Evolutionary conservation across 805 yeast species (phyloP), one percentile per base, ranked within the genome.

Genomic region (Brettanomyces anomalus): DNA sequence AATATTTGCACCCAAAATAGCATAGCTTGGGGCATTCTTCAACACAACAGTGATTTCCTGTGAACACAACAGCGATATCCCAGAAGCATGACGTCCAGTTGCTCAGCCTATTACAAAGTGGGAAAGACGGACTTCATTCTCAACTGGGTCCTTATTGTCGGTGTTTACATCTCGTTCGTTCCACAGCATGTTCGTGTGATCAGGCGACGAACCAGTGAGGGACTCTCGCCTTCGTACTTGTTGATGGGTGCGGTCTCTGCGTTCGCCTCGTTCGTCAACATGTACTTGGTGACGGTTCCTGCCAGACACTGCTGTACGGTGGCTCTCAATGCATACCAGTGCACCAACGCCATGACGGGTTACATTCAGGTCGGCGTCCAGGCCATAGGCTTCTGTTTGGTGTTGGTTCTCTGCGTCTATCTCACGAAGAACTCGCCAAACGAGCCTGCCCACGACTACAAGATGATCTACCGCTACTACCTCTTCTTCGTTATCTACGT

Each of bases 161-260:
- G 88, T 3, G 84, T 86, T 7, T 74, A 79, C 30, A 51, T 71
- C 10, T 81, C 90, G 36, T 86, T 86, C 56, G 42, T 80, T 3
- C 95, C 95, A 0, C 96, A 86, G 62, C 85, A 81, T 57, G 43
- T 67, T 36, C 71, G 79, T 36, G 77, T 86, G 42, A 59, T 74
- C 41, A 51, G 56, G 16, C 70, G 87, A 40, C 61, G 72, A 40
- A 71, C 87, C 5, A 77, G 89, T 11, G 88, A 85, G 55, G 96
- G 96, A 4, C 64, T 86, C 18, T 81, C 89, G 4, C 85, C 89
- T 11, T 68, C 72, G 50, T 86, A 79, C 55, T 65, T 86, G 28
- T 61, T 86, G 13, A 68, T 87, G 34, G 93, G 93, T 4, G 74
- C 81, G 4, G 59, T 80, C 39, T 76, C 89, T 17, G 79, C 85